Evolutionary conservation across 768 basidiomycete species (phyloP).

Genomic region (Phylloporus sp.): DNA sequence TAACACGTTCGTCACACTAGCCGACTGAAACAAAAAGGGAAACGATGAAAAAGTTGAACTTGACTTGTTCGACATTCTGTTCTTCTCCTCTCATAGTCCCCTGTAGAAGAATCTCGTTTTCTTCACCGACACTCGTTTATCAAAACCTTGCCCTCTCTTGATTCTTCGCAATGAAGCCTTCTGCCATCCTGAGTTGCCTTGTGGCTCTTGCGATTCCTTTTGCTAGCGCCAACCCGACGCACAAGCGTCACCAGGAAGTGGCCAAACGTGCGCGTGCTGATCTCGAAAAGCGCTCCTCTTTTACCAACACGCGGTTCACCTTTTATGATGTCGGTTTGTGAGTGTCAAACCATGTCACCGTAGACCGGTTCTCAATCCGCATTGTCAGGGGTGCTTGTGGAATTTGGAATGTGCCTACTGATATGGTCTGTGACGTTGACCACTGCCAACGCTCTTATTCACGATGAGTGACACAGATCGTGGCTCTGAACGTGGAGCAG

Average conservation of each 20-base stretch:
- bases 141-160: not conserved
- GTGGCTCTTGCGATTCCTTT: conserved; percentile 33
- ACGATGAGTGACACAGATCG: conserved; percentile 15
- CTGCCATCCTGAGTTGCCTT: conserved; percentile 32
- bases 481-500: conserved; percentile 34
- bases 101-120: conserved; percentile 6
- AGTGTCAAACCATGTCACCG: conserved; percentile 7
- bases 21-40: conserved; percentile 19
- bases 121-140: conserved; percentile 23
- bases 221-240: conserved; percentile 25
- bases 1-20: conserved; percentile 14
- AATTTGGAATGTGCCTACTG: conserved; percentile 28
- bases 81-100: conserved; percentile 3
- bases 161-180: conserved; percentile 20
- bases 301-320: conserved; percentile 39
- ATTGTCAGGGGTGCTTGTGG: conserved; percentile 53
- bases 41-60: not conserved
- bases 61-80: not conserved
- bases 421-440: conserved; percentile 18
- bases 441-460: not conserved
- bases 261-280: conserved; percentile 41
- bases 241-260: conserved; percentile 40
- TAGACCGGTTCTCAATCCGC: not conserved
- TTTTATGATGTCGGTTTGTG: conserved; percentile 53
- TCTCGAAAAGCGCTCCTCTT: conserved; percentile 32